Evolutionary conservation across 768 basidiomycete genomes (phyloP).

Genomic region (Mycena maculata): DNA sequence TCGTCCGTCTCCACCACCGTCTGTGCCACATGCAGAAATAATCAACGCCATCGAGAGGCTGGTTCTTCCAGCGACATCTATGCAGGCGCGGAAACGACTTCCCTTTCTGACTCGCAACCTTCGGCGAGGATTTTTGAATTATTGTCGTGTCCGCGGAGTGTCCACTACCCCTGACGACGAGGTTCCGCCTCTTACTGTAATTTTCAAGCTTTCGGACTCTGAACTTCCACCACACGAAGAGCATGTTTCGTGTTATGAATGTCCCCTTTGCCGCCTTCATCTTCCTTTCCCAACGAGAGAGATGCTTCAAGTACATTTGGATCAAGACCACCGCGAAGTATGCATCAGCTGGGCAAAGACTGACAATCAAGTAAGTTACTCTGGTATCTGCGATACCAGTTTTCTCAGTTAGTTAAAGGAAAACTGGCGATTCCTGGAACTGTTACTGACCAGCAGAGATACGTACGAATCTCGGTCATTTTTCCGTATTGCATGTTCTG

Average conservation of each 20-base stretch:
- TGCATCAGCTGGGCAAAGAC: constrained; percentile 50
- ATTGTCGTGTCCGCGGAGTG: constrained; percentile 54
- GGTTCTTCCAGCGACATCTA: constrained; percentile 45
- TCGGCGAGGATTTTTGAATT: constrained; percentile 56
- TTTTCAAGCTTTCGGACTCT: constrained; percentile 32
- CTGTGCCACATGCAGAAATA: constrained; percentile 48
- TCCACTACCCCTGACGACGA: constrained; percentile 35
- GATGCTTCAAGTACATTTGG: constrained; percentile 61
- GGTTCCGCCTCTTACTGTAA: neutral
- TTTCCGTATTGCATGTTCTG: neutral
- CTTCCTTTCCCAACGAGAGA: constrained; percentile 53
- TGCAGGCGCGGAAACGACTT: constrained; percentile 54
- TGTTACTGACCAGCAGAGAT: neutral
- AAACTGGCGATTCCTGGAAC: constrained; percentile 10
- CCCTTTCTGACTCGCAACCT: constrained; percentile 71
- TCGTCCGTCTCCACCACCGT: constrained; percentile 38
- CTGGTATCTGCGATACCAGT: neutral
- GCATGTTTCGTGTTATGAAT: constrained; percentile 42
- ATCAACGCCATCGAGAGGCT: constrained; percentile 49
- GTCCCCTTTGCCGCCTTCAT: constrained; percentile 67
- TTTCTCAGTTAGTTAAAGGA: constrained; percentile 5
- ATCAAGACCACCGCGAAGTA: constrained; percentile 60
- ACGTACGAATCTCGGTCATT: neutral
- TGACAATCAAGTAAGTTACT: constrained; percentile 32
- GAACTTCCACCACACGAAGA: constrained; percentile 40